phyloP scores from a whole-genome alignment of 2,329 filamentous ascomycete species.

The Aspergillus sp. region DNA sequence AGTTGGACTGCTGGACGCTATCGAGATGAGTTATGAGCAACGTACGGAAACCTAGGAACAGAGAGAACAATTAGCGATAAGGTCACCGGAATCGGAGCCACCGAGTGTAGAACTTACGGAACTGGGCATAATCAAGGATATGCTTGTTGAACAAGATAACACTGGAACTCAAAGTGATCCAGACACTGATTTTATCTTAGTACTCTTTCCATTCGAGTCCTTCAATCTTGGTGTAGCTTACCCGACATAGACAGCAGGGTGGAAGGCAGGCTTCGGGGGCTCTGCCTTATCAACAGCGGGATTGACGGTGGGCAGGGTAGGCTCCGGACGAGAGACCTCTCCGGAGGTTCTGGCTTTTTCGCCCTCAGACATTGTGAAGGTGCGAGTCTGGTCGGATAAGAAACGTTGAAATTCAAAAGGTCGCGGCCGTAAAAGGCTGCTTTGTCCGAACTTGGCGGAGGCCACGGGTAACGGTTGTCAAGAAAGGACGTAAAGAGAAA shows the following conservation, averaged over 20 bases:
- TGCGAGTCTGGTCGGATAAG: conserved; percentile 44
- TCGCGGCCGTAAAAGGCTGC: conserved; percentile 47
- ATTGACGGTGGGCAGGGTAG: conserved; percentile 77
- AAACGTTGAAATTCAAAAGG: conserved; percentile 53
- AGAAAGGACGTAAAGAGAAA: conserved; percentile 20
- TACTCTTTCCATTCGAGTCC: neutral
- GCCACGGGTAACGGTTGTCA: conserved; percentile 40
- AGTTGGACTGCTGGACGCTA: neutral
- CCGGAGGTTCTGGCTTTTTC: conserved; percentile 84
- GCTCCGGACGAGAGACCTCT: conserved; percentile 55
- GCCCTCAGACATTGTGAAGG: conserved; percentile 62
- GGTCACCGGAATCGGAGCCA: neutral
- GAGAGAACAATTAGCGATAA: conserved; percentile 5
- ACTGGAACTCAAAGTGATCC: conserved; percentile 89
- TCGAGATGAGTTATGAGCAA: conserved; percentile 6
- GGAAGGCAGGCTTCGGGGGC: conserved; percentile 65
- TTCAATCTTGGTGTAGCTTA: conserved; percentile 35
- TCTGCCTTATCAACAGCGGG: conserved; percentile 71
- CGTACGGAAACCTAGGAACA: conserved; percentile 49
- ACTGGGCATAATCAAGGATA: conserved; percentile 82
- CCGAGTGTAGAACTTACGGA: conserved; percentile 60
- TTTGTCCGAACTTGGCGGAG: conserved; percentile 46
- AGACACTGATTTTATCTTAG: conserved; percentile 61
- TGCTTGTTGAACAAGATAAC: conserved; percentile 99
- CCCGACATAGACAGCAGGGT: conserved; percentile 83